Base-by-base conservation (phyloP, 2,329 filamentous ascomycete species). In the Epichloe aotearoae region DNA sequence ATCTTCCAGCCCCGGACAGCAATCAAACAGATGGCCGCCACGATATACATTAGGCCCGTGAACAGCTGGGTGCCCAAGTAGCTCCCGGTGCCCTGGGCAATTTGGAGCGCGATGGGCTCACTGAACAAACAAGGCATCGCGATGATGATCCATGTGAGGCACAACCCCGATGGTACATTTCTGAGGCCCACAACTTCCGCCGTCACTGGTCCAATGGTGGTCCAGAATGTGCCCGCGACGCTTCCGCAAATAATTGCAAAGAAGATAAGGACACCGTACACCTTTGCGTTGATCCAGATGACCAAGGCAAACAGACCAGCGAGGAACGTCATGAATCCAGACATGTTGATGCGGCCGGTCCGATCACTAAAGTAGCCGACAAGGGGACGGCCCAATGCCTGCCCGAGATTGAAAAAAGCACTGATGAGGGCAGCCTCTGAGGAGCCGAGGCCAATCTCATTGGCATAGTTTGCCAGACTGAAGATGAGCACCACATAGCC, bases 401-500 rank as follows among this genome's bases (percentile, higher is more conserved):
- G 79, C 0, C 73, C 73, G n/a, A 80, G 61, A 62, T 88, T 90
- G 58, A 90, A 75, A 38, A 66, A 66, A 4, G 86, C 86, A n/a
- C 80, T 83, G 44, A 88, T 73, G 15, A 88, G 71, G 0, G 82
- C 81, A 6, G 83, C 86, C 59, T 90, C 80, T 5, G 76, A 73
- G 2, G 84, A 71, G 1, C 73, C 73, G 33, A 89, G 74, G 1
- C 86, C 86, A 42, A 89, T 77, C 4, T 74, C 75, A 51, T 77
- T 74, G 38, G 83, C 83, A 60, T 88, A 91, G 62, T 83, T 86
- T 14, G 86, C 81, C 44, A 90, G 68, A 11, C 80, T 84, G 65
- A 89, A 91, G 43, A 89, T 74, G n/a, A 89, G 73, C 4, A 88
- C 83, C 26, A 86, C 74, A 58, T 91, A 91, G 5, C 76, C 84